Conservation (phyloP, 2,329 filamentous ascomycete genomes). For the Calonectria pseudoreteaudii region DNA sequence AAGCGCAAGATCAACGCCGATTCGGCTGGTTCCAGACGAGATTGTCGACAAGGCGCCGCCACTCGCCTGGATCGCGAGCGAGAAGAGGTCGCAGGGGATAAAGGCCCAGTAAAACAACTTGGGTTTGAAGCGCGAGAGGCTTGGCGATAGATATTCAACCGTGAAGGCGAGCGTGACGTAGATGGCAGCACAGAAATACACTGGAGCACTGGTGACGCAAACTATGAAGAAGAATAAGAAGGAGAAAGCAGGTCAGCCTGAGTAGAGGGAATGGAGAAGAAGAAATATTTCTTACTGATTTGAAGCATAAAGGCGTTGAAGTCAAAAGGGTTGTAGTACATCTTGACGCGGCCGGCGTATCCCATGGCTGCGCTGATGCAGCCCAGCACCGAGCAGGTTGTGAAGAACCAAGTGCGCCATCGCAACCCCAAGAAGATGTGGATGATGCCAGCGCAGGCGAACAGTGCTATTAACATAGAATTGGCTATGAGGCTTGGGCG, state of each 20-base stretch:
- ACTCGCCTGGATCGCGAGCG: constrained; percentile 62
- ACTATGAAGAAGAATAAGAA: not conserved
- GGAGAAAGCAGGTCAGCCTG: not conserved
- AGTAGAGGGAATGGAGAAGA: no score
- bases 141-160: constrained; percentile 47
- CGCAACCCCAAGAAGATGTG: constrained; percentile 53
- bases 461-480: constrained; percentile 52
- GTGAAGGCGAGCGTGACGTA: constrained; percentile 40
- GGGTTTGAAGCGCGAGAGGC: constrained; percentile 49
- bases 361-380: constrained; percentile 67
- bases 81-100: constrained; percentile 62
- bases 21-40: constrained; percentile 49
- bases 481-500: constrained; percentile 55
- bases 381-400: constrained; percentile 61
- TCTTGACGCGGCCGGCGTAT: constrained; percentile 66
- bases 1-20: constrained; percentile 61
- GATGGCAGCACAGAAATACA: constrained; percentile 52
- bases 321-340: constrained; percentile 65
- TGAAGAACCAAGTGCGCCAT: constrained; percentile 55
- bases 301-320: constrained; percentile 70
- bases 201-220: constrained; percentile 57
- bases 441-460: constrained; percentile 55
- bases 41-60: constrained; percentile 59
- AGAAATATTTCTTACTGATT: constrained; percentile 49
- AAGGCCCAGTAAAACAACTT: constrained; percentile 51